A percentile compares a stretch with the other conserved stretches of the same genome.
phyloP scores from a whole-genome alignment of 768 basidiomycete species.

The Thelephora ganbajun region DNA sequence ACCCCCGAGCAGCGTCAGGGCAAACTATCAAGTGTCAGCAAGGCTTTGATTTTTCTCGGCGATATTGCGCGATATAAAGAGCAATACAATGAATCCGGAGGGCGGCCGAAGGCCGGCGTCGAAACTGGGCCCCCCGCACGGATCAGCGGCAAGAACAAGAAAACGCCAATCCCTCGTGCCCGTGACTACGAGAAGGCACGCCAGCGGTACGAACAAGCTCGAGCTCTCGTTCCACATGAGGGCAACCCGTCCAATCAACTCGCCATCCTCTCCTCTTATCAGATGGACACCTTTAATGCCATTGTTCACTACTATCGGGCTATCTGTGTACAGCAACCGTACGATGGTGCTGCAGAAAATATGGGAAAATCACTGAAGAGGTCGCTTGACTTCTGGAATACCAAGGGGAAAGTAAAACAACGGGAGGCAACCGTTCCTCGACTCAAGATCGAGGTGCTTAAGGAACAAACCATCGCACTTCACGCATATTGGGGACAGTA shows the following conservation, averaged over 20 bases:
- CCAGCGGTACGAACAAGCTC: conserved; percentile 77
- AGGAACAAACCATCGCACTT: conserved; percentile 59
- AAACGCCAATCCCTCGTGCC: conserved; percentile 27
- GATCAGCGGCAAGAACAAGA: conserved; percentile 20
- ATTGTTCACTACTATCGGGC: conserved; percentile 85
- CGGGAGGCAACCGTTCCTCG: conserved; percentile 27
- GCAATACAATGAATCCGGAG: conserved; percentile 64
- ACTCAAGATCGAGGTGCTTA: conserved; percentile 47
- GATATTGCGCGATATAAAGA: conserved; percentile 93
- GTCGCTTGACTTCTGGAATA: conserved; percentile 45
- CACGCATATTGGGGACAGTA: conserved; percentile 51
- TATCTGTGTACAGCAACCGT: conserved; percentile 74
- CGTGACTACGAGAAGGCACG: conserved; percentile 64
- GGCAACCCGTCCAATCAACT: conserved; percentile 95
- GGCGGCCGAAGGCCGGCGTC: conserved; percentile 52
- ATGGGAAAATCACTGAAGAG: conserved; percentile 58
- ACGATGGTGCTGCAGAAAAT: conserved; percentile 81
- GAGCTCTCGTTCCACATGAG: conserved; percentile 68
- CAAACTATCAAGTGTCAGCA: conserved; percentile 67
- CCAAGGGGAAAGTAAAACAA: conserved; percentile 18
- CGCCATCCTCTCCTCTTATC: conserved; percentile 81
- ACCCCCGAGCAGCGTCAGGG: conserved; percentile 40
- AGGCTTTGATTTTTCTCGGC: conserved; percentile 82
- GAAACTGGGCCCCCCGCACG: conserved; percentile 35
- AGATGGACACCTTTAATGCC: conserved; percentile 68